Evolutionary conservation across 2,329 filamentous ascomycete genomes (phyloP).

Genomic region (Diaporthe sp.): DNA sequence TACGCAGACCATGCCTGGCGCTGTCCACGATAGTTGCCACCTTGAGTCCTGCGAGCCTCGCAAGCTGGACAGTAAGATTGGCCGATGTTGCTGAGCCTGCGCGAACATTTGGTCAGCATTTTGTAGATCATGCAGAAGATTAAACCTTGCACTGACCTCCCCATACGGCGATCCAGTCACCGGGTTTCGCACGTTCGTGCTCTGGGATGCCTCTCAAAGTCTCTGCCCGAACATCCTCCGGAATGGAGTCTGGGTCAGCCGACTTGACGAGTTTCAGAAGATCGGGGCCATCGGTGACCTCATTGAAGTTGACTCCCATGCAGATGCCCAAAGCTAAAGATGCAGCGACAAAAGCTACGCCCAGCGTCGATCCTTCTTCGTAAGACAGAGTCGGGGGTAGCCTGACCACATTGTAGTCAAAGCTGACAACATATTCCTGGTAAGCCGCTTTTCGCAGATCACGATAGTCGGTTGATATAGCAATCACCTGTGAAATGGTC

Average conservation of each 20-base stretch:
- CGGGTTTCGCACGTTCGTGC: slow-evolving; percentile 66
- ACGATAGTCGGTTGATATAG: slow-evolving; percentile 81
- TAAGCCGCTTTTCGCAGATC: slow-evolving; percentile 79
- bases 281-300: slow-evolving; percentile 68
- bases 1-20: slow-evolving; percentile 72
- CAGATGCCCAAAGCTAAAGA: slow-evolving; percentile 76
- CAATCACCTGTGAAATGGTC: slow-evolving; percentile 59
- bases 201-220: slow-evolving; percentile 67
- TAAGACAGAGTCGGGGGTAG: slow-evolving; percentile 67
- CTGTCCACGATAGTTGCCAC: slow-evolving; percentile 77
- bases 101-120: background rate
- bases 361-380: slow-evolving; percentile 72
- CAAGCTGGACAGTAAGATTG: slow-evolving; percentile 75
- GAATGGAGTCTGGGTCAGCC: slow-evolving; percentile 61
- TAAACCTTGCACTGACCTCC: slow-evolving; percentile 63
- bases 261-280: slow-evolving; percentile 63
- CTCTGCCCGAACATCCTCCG: slow-evolving; percentile 73
- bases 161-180: slow-evolving; percentile 82
- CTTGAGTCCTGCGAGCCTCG: slow-evolving; percentile 73
- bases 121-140: background rate
- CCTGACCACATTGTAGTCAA: slow-evolving; percentile 73
- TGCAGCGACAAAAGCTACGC: slow-evolving; percentile 80
- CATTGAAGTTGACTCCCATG: slow-evolving; percentile 74
- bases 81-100: slow-evolving; percentile 77
- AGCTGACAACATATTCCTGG: slow-evolving; percentile 76